phyloP scores from a whole-genome alignment of 768 basidiomycete species.

The Mycena chlorophos region DNA sequence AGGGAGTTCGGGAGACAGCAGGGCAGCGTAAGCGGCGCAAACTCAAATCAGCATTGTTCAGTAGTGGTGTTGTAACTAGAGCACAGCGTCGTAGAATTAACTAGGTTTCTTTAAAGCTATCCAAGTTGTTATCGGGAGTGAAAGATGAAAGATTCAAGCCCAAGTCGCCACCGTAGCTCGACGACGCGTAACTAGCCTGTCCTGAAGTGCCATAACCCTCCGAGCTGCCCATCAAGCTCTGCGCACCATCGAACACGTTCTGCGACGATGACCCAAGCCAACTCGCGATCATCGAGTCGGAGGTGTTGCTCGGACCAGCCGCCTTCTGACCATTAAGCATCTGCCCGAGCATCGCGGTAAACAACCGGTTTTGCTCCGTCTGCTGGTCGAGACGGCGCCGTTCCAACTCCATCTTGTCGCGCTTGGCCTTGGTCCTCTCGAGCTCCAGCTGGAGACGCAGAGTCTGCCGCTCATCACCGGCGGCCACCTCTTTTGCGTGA shows the following conservation, averaged over 20 bases:
- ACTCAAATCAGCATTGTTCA: slow-evolving; percentile 1
- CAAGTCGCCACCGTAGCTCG: background rate
- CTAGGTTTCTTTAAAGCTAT: background rate
- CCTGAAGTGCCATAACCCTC: too few relatives aligned
- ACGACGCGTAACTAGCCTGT: background rate
- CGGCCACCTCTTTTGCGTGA: background rate
- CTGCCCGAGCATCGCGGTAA: background rate
- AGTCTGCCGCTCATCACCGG: background rate
- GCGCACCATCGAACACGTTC: too few relatives aligned
- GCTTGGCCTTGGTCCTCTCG: background rate
- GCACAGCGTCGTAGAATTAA: background rate
- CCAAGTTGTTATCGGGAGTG: background rate
- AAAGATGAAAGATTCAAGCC: background rate
- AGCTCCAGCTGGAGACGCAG: background rate
- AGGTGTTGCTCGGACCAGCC: too few relatives aligned
- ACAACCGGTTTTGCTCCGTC: background rate
- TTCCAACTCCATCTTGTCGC: background rate
- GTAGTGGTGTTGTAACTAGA: slow-evolving; percentile 6
- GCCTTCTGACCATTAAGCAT: too few relatives aligned
- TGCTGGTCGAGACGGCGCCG: background rate
- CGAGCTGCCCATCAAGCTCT: too few relatives aligned
- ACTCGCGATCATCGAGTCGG: too few relatives aligned
- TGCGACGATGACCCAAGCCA: too few relatives aligned
- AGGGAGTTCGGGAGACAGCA: background rate
- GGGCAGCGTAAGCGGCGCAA: slow-evolving; percentile 5